A percentile compares a stretch with the other conserved stretches of the same genome.
These are phyloP conservation scores for Candida berthetii DNA, from an alignment of 805 yeast genomes.

Conservation along the genomic window DNA sequence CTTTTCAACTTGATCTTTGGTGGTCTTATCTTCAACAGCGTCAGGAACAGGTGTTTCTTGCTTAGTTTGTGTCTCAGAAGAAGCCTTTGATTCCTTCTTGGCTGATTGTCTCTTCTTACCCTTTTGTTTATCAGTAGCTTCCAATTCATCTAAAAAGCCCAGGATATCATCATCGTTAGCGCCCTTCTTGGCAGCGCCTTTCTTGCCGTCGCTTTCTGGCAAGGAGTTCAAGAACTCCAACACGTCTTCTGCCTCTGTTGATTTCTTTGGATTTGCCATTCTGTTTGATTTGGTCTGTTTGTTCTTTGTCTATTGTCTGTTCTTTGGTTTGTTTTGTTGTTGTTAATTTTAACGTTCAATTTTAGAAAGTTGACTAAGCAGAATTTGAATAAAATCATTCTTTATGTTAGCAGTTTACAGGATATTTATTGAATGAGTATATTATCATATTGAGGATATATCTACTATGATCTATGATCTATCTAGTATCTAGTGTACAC, in stretches of 20 bases:
- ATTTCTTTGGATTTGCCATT: conserved; percentile 21
- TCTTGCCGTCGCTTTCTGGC: conserved; percentile 41
- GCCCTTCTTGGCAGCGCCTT: conserved; percentile 31
- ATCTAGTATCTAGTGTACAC: too few relatives aligned
- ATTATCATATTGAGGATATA: too few relatives aligned
- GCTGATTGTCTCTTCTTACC: conserved; percentile 10
- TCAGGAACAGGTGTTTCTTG: conserved; percentile 6
- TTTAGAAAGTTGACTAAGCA: too few relatives aligned
- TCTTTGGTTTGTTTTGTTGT: not conserved
- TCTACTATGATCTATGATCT: too few relatives aligned
- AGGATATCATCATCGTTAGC: conserved; percentile 31
- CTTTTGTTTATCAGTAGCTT: conserved; percentile 25
- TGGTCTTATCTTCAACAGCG: conserved; percentile 17
- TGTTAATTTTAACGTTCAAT: not conserved
- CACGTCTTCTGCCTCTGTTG: conserved; percentile 65
- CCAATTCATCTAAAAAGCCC: conserved; percentile 58
- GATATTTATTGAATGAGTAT: too few relatives aligned
- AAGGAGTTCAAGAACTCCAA: conserved; percentile 75
- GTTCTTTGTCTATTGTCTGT: not conserved
- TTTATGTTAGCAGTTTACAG: too few relatives aligned
- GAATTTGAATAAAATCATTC: too few relatives aligned
- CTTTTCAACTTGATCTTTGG: too few relatives aligned
- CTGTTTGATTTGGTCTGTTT: conserved; percentile 2
- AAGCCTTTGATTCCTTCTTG: conserved; percentile 12
- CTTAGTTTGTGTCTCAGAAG: conserved; percentile 14